These are phyloP conservation scores for Mucor indicus DNA, from an alignment of 371 early-diverging fungal genomes.

Conservation along the genomic window DNA sequence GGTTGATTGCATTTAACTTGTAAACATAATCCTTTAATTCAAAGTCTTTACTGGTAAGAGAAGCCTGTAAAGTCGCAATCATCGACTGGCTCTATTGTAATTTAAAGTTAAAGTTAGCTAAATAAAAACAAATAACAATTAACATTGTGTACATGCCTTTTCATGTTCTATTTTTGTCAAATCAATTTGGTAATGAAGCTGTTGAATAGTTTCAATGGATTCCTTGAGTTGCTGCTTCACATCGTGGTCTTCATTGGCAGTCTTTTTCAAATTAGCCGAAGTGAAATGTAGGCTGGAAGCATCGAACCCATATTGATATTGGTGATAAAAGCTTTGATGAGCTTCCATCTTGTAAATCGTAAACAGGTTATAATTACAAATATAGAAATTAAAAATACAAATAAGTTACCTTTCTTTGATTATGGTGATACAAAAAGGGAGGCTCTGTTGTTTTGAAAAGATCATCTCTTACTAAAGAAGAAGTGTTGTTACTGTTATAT, in stretches of 20 bases:
- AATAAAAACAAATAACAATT: neutral
- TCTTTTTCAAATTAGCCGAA: no score
- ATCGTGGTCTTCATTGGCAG: conserved; percentile 12
- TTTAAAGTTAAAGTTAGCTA: neutral
- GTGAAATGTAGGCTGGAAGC: no score
- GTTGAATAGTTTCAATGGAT: conserved; percentile 19
- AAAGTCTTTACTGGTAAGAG: conserved; percentile 26
- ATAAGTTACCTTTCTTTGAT: conserved; percentile 8
- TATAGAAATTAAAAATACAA: no score
- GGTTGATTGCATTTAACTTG: conserved; percentile 9
- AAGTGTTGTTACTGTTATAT: neutral
- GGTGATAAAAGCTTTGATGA: no score
- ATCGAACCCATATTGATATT: no score
- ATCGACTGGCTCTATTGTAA: conserved; percentile 16
- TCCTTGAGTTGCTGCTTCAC: conserved; percentile 19
- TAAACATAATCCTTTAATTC: conserved; percentile 27
- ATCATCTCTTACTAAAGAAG: neutral
- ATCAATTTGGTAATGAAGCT: conserved; percentile 17
- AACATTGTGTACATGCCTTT: conserved; percentile 1
- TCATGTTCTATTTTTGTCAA: conserved; percentile 6
- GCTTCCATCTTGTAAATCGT: no score
- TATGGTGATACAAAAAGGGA: conserved; percentile 14
- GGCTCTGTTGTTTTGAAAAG: neutral
- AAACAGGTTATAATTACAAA: no score
- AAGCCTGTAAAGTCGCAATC: conserved; percentile 21